A percentile compares a stretch with the other conserved stretches of the same genome.
These are phyloP conservation scores for Globisporangium cederbergense DNA, from an alignment of 352 stramenopile genomes.

Conservation along the genomic window DNA sequence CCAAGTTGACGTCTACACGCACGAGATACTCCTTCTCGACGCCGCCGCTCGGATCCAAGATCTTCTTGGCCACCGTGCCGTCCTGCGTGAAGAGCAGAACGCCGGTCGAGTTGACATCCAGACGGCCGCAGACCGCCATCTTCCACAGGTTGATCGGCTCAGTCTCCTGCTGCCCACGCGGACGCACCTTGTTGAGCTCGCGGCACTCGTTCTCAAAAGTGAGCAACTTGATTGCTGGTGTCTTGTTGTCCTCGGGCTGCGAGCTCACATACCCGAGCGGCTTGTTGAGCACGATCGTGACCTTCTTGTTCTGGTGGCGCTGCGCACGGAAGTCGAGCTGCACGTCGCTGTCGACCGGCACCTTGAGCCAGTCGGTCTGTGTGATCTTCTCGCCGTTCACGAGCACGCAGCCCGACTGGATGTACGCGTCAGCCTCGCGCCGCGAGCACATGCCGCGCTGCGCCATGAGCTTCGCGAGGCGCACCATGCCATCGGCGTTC, in stretches of 20 bases:
- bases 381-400: slow-evolving; percentile 62
- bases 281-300: slow-evolving; percentile 83
- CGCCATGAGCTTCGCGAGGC: slow-evolving; percentile 79
- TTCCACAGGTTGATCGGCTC: slow-evolving; percentile 71
- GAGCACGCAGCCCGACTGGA: slow-evolving; percentile 66
- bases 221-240: slow-evolving; percentile 70
- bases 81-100: slow-evolving; percentile 83
- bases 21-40: slow-evolving; percentile 88
- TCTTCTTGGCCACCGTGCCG: slow-evolving; percentile 67
- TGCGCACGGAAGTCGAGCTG: slow-evolving; percentile 59
- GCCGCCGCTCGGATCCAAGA: slow-evolving; percentile 64
- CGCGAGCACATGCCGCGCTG: slow-evolving; percentile 74
- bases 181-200: slow-evolving; percentile 50
- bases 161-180: slow-evolving; percentile 21
- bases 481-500: slow-evolving; percentile 32
- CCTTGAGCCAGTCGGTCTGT: slow-evolving; percentile 68
- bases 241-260: slow-evolving; percentile 63
- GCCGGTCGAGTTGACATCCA: slow-evolving; percentile 84
- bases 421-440: slow-evolving; percentile 79
- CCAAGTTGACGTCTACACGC: slow-evolving; percentile 55
- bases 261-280: slow-evolving; percentile 79
- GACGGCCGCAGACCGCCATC: slow-evolving; percentile 76
- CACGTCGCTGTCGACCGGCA: slow-evolving; percentile 55
- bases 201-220: slow-evolving; percentile 73
- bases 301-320: slow-evolving; percentile 70